These are phyloP conservation scores for Rubus idaeus DNA, from an alignment of 306 rosid genomes.

Conservation along the genomic window DNA sequence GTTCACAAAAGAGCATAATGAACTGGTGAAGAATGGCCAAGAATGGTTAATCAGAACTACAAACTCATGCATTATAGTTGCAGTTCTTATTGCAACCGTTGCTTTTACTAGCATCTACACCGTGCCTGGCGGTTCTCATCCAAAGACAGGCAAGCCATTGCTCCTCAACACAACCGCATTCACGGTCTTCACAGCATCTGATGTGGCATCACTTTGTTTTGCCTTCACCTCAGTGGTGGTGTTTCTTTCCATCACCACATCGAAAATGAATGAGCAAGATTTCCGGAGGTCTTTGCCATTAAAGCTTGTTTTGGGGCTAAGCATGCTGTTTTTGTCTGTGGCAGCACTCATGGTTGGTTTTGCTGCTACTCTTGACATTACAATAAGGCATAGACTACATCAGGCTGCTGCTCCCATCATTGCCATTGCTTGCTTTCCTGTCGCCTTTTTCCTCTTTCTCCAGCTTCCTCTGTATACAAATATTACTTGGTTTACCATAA, in stretches of 20 bases:
- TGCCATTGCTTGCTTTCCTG: conserved; percentile 14
- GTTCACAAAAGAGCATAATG: conserved; percentile 3
- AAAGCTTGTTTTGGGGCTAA: conserved; percentile 24
- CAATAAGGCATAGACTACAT: conserved; percentile 16
- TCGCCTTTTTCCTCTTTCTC: conserved; percentile 11
- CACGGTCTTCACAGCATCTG: conserved; percentile 9
- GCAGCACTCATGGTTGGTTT: conserved; percentile 24
- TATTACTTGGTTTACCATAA: conserved; percentile 17
- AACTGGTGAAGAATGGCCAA: conserved; percentile 1
- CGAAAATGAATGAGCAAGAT: conserved; percentile 16
- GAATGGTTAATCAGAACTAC: conserved; percentile 24
- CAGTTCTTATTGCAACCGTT: conserved; percentile 29
- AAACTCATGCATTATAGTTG: conserved; percentile 20
- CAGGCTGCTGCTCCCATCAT: conserved; percentile 19
- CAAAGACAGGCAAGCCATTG: conserved; percentile 14
- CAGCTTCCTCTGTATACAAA: conserved; percentile 25
- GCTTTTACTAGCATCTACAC: conserved; percentile 29
- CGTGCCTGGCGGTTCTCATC: conserved; percentile 10
- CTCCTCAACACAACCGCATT: conserved; percentile 17
- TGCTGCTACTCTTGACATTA: conserved; percentile 19
- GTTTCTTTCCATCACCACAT: conserved; percentile 26
- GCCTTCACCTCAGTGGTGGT: conserved; percentile 28
- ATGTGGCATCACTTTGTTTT: conserved; percentile 13
- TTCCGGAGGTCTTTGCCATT: conserved; percentile 18
- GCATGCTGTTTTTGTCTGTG: conserved; percentile 15